phyloP scores from a whole-genome alignment of 2,329 filamentous ascomycete species.

The Phaeoacremonium minimum region DNA sequence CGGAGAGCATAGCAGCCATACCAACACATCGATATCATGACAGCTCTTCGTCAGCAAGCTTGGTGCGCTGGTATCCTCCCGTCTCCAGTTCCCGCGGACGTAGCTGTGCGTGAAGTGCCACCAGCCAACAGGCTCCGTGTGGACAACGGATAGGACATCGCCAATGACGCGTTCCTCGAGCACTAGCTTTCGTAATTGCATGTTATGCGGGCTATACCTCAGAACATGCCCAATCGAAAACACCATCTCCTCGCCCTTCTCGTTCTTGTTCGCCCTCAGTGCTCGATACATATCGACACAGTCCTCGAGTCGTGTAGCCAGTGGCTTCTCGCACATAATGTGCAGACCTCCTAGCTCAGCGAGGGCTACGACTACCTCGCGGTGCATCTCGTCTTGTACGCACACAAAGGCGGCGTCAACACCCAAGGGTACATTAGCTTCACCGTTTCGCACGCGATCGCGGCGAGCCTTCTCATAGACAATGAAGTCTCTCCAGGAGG shows the following conservation, averaged over 20 bases:
- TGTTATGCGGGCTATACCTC: conserved; percentile 89
- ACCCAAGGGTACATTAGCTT: conserved; percentile 40
- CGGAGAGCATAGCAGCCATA: conserved; percentile 86
- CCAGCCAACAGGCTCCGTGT: conserved; percentile 92
- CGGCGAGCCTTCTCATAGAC: conserved; percentile 64
- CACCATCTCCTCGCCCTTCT: conserved; percentile 36
- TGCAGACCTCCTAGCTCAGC: conserved; percentile 66
- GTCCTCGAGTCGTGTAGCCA: conserved; percentile 74
- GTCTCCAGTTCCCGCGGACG: conserved; percentile 91
- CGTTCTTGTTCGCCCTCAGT: conserved; percentile 32
- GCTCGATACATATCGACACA: conserved; percentile 71
- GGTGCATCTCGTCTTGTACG: conserved; percentile 85
- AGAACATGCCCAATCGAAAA: conserved; percentile 95
- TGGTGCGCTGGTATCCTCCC: conserved; percentile 69
- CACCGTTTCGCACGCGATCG: conserved; percentile 41
- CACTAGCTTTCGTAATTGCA: conserved; percentile 73
- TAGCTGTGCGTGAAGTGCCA: conserved; percentile 94
- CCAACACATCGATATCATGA: conserved; percentile 88
- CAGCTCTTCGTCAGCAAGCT: conserved; percentile 92
- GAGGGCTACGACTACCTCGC: conserved; percentile 71
- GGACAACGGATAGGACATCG: conserved; percentile 79
- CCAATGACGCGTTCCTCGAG: conserved; percentile 74
- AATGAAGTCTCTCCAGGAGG: conserved; percentile 72
- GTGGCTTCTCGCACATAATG: conserved; percentile 92
- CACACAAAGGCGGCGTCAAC: conserved; percentile 60